Conservation (phyloP, 768 basidiomycete species). For the Amanita pseudoporphyria region DNA sequence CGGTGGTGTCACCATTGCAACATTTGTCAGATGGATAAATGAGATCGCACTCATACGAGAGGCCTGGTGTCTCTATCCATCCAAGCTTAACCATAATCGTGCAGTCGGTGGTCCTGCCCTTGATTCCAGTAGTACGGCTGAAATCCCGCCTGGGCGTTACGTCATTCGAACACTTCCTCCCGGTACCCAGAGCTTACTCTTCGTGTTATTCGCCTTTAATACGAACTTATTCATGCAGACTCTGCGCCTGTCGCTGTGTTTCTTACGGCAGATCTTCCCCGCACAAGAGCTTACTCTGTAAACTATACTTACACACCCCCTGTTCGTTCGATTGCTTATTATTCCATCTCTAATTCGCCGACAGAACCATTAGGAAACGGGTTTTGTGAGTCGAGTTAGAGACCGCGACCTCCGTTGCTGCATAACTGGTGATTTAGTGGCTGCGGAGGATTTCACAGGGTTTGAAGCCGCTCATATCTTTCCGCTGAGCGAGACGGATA, state of each 20-base stretch:
- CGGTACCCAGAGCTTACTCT: constrained; percentile 6
- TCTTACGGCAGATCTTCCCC: constrained; percentile 12
- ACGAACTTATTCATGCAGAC: constrained; percentile 5
- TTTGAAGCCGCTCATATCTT: constrained; percentile 15
- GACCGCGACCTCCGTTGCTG: constrained; percentile 13
- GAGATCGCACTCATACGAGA: constrained; percentile 4
- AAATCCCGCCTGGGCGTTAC: constrained; percentile 12
- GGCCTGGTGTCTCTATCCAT: constrained; percentile 11
- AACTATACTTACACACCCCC: constrained; percentile 12
- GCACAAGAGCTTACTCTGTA: constrained; percentile 11
- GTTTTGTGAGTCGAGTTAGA: constrained; percentile 11
- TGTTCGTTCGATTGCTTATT: constrained; percentile 7
- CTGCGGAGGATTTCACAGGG: constrained; percentile 12
- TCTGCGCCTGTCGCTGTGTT: constrained; percentile 8
- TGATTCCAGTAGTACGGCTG: constrained; percentile 11
- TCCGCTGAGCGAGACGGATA: constrained; percentile 12
- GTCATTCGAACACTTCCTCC: constrained; percentile 13
- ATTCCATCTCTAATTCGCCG: background rate
- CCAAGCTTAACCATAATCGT: constrained; percentile 2
- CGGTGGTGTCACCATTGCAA: constrained; percentile 13
- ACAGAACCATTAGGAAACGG: constrained; percentile 7
- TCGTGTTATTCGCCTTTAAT: constrained; percentile 4
- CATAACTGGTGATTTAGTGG: constrained; percentile 12
- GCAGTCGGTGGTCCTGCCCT: constrained; percentile 8
- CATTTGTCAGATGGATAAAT: constrained; percentile 12